Conservation (phyloP, 1,284 basidiomycete genomes). For the Cryptococcus sp. region DNA sequence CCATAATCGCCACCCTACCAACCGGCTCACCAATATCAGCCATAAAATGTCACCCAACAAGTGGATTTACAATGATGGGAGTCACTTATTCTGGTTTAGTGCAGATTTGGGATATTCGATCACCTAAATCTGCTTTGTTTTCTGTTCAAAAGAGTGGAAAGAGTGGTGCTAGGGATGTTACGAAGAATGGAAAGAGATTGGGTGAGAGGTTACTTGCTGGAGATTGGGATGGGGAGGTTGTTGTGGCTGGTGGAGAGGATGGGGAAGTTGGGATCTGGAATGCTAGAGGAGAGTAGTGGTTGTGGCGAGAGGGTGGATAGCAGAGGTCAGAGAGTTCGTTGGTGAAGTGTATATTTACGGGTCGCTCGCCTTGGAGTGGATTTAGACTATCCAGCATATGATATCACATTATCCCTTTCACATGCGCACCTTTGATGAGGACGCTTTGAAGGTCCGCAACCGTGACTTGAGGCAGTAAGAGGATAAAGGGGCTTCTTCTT, state of each 20-base stretch:
- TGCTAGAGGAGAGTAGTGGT: conserved; percentile 45
- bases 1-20: conserved; percentile 55
- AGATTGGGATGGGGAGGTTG: conserved; percentile 70
- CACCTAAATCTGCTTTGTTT: conserved; percentile 59
- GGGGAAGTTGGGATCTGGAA: conserved; percentile 73
- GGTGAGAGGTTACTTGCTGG: conserved; percentile 55
- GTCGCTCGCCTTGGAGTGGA: no score
- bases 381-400: no score
- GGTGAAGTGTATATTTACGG: no score
- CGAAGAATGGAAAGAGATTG: conserved; percentile 55
- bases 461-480: no score
- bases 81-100: conserved; percentile 79
- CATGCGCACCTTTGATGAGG: no score
- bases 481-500: no score
- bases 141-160: conserved; percentile 31
- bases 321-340: no score
- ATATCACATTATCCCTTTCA: no score
- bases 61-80: conserved; percentile 65
- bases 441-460: no score
- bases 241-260: conserved; percentile 76
- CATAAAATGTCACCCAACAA: conserved; percentile 58
- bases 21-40: conserved; percentile 67
- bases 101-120: conserved; percentile 79
- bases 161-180: conserved; percentile 27
- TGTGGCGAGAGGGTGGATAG: no score